Conservation (phyloP, 129 eudicot genomes). For the Saposhnikovia divaricata region DNA sequence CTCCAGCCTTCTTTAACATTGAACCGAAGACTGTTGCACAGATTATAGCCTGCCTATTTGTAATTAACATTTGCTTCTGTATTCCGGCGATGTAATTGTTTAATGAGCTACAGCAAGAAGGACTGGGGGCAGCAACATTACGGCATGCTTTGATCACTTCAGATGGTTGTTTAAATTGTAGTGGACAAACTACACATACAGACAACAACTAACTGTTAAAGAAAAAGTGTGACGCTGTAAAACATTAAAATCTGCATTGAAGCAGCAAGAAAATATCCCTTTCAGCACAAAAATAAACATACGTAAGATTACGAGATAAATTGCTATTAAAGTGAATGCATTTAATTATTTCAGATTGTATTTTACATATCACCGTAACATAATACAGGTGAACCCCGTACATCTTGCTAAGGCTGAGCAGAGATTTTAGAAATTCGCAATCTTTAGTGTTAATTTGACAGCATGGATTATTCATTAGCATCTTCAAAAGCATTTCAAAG, state of each 20-base stretch:
- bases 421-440: background rate
- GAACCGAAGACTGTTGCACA: slow-evolving; percentile 81
- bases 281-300: background rate
- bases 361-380: background rate
- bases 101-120: slow-evolving; percentile 80
- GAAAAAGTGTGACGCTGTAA: background rate
- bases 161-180: slow-evolving; percentile 64
- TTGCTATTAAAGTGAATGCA: background rate
- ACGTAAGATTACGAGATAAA: background rate
- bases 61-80: slow-evolving; percentile 81
- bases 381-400: background rate
- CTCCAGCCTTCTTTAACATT: slow-evolving; percentile 76
- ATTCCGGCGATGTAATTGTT: slow-evolving; percentile 64
- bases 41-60: slow-evolving; percentile 79
- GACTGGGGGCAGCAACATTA: slow-evolving; percentile 67
- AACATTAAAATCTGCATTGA: background rate
- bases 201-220: slow-evolving; percentile 16
- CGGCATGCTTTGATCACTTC: slow-evolving; percentile 82
- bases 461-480: background rate
- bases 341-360: background rate
- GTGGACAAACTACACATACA: slow-evolving; percentile 65
- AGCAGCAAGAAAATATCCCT: background rate
- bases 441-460: background rate
- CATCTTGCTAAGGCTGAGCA: background rate
- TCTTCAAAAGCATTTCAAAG: background rate